A percentile compares a stretch with the other conserved stretches of the same genome.
Evolutionary conservation across 2,329 filamentous ascomycete species (phyloP).

Genomic region (Balansia obtecta): DNA sequence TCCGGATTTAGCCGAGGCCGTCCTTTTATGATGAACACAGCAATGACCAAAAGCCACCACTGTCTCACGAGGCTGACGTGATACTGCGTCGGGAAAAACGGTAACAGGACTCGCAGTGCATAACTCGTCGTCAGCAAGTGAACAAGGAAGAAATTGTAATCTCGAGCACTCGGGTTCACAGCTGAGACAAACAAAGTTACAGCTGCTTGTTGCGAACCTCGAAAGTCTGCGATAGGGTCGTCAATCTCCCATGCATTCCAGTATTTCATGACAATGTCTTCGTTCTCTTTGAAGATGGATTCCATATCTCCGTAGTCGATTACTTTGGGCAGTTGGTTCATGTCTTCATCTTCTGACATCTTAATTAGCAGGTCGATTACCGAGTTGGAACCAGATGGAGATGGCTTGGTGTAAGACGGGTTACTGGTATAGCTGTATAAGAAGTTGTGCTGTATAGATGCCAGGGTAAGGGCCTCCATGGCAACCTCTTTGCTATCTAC

Average conservation of each 20-base stretch:
- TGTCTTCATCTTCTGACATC: constrained; percentile 54
- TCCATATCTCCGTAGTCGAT: constrained; percentile 52
- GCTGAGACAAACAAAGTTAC: constrained; percentile 51
- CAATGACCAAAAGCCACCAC: constrained; percentile 79
- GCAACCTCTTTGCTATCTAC: constrained; percentile 73
- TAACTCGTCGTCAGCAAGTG: constrained; percentile 79
- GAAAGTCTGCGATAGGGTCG: constrained; percentile 62
- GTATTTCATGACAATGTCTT: constrained; percentile 65
- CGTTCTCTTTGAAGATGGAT: constrained; percentile 54
- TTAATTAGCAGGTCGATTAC: constrained; percentile 59
- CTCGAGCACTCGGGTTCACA: constrained; percentile 41
- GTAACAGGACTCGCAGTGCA: constrained; percentile 75
- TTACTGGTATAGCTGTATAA: constrained; percentile 61
- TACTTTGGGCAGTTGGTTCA: constrained; percentile 52
- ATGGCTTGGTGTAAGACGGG: constrained; percentile 52
- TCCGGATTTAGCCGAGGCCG: constrained; percentile 61
- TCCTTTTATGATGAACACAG: constrained; percentile 63
- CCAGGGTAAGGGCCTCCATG: constrained; percentile 73
- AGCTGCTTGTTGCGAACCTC: constrained; percentile 52
- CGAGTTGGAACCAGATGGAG: constrained; percentile 46
- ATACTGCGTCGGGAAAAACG: constrained; percentile 58
- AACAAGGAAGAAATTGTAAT: constrained; percentile 74
- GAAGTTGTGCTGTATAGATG: constrained; percentile 44
- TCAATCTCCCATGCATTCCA: constrained; percentile 78
- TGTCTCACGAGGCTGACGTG: constrained; percentile 66